Evolutionary conservation across 441 rosid species (phyloP).

Genomic region (Capsella rubella): DNA sequence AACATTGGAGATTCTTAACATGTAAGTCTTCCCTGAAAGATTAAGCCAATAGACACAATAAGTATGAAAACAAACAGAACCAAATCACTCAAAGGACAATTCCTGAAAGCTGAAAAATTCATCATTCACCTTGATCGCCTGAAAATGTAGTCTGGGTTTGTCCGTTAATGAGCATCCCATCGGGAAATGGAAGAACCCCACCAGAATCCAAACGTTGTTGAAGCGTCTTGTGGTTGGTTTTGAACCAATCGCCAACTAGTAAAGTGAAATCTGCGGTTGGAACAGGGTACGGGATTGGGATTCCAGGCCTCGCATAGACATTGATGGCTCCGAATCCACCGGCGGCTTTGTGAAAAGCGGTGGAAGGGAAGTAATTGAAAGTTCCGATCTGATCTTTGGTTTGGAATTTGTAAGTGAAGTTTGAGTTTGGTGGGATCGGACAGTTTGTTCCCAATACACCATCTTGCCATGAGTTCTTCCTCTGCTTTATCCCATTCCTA

Average conservation of each 20-base stretch:
- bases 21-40: slow-evolving; percentile 77
- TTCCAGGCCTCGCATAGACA: slow-evolving; percentile 66
- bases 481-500: slow-evolving; percentile 95
- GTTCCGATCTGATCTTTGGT: slow-evolving; percentile 94
- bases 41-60: neutral
- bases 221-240: slow-evolving; percentile 73
- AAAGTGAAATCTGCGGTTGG: slow-evolving; percentile 84
- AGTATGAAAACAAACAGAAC: slow-evolving; percentile 10
- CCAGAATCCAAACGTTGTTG: slow-evolving; percentile 74
- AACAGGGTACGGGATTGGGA: slow-evolving; percentile 71
- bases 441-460: slow-evolving; percentile 94
- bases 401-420: slow-evolving; percentile 87
- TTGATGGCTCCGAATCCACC: slow-evolving; percentile 89
- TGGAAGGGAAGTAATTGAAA: slow-evolving; percentile 85
- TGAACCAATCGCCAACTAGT: slow-evolving; percentile 91
- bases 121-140: slow-evolving; percentile 74
- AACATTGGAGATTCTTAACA: slow-evolving; percentile 85
- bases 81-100: neutral
- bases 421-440: slow-evolving; percentile 83
- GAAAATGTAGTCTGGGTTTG: slow-evolving; percentile 63
- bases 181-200: slow-evolving; percentile 70
- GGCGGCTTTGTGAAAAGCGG: slow-evolving; percentile 79
- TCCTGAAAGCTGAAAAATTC: neutral
- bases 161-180: slow-evolving; percentile 85
- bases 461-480: slow-evolving; percentile 99